Conservation (phyloP, 2,329 filamentous ascomycete genomes). For the Camptophora hylomeconis region DNA sequence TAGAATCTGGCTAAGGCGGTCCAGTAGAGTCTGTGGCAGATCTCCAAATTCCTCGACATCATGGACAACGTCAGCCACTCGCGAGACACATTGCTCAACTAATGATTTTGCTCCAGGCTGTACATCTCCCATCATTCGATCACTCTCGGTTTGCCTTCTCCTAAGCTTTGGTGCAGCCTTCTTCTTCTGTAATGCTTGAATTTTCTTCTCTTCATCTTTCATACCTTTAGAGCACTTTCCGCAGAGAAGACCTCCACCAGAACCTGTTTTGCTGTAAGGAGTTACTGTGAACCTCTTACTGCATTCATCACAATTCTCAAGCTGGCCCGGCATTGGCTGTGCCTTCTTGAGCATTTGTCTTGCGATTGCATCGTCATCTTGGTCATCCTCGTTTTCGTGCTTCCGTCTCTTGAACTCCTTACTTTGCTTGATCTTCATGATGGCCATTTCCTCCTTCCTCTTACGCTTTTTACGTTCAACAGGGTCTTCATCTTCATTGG, state of each 20-base stretch:
- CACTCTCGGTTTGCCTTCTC: slow-evolving; percentile 68
- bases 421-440: slow-evolving; percentile 35
- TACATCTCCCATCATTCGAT: slow-evolving; percentile 61
- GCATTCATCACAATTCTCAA: slow-evolving; percentile 78
- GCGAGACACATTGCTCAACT: slow-evolving; percentile 45
- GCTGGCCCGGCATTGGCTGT: slow-evolving; percentile 61
- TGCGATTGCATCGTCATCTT: slow-evolving; percentile 29
- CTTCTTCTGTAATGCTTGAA: slow-evolving; percentile 43
- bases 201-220: slow-evolving; percentile 52
- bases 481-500: slow-evolving; percentile 22
- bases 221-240: slow-evolving; percentile 65
- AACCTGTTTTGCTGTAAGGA: slow-evolving; percentile 69
- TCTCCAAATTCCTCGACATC: slow-evolving; percentile 54
- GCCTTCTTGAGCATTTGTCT: slow-evolving; percentile 42
- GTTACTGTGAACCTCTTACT: slow-evolving; percentile 86
- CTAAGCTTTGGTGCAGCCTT: slow-evolving; percentile 42
- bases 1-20: slow-evolving; percentile 49
- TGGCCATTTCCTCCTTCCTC: slow-evolving; percentile 34
- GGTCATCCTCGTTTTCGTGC: slow-evolving; percentile 30
- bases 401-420: slow-evolving; percentile 38
- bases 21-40: slow-evolving; percentile 42
- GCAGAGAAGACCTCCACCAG: slow-evolving; percentile 77
- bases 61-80: slow-evolving; percentile 49
- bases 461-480: slow-evolving; percentile 43
- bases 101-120: slow-evolving; percentile 30